Conservation (phyloP, 176 grass and related monocot species). For the Oryza longistaminata region DNA sequence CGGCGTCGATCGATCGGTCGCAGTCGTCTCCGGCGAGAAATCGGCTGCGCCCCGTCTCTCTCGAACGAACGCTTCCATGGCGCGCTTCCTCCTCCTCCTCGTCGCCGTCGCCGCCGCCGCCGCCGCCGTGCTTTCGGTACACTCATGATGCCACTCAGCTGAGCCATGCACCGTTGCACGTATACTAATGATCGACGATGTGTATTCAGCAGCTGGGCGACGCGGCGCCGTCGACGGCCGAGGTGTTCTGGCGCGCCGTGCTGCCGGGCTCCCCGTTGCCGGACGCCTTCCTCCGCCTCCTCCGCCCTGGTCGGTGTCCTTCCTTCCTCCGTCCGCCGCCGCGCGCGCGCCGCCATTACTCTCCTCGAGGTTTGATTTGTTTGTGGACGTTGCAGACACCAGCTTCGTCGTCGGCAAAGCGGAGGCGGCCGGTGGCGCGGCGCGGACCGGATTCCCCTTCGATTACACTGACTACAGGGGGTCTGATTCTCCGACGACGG, state of each 20-base stretch:
- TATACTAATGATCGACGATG: neutral
- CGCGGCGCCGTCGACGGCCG: slow-evolving; percentile 37
- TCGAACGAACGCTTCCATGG: slow-evolving; percentile 21
- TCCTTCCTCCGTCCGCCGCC: neutral
- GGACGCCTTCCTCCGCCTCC: slow-evolving; percentile 32
- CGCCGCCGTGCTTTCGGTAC: neutral
- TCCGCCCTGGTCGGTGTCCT: slow-evolving; percentile 18
- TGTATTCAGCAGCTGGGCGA: slow-evolving; percentile 9
- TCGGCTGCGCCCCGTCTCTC: neutral
- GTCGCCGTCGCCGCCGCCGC: neutral
- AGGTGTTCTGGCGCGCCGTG: slow-evolving; percentile 44
- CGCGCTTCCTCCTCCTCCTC: slow-evolving; percentile 32
- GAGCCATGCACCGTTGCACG: no score
- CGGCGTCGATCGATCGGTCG: no score
- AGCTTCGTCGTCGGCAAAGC: neutral
- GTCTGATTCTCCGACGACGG: neutral
- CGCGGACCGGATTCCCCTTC: neutral
- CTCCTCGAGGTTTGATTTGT: neutral
- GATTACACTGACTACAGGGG: slow-evolving; percentile 31
- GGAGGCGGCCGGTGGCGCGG: neutral
- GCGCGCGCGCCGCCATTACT: neutral
- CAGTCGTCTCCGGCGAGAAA: neutral
- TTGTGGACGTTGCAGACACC: neutral
- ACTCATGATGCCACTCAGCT: no score
- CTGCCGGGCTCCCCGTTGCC: slow-evolving; percentile 33